These are phyloP conservation scores for Cryphonectria carpinicola DNA, from an alignment of 2,329 filamentous ascomycete genomes.

Conservation along the genomic window DNA sequence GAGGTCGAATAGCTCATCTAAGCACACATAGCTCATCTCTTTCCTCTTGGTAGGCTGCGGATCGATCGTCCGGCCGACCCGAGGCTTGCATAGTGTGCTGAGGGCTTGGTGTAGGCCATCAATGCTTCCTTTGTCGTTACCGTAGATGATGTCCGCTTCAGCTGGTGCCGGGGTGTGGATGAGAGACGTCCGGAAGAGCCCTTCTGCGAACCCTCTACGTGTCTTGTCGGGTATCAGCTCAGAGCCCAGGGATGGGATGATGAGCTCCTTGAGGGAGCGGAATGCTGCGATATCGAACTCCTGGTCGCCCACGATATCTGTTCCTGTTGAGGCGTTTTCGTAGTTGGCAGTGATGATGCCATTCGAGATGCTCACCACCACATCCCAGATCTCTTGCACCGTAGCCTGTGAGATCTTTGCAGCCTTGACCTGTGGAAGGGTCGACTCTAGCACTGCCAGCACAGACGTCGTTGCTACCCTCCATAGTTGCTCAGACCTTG, in stretches of 20 bases:
- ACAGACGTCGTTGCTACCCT: slow-evolving; percentile 74
- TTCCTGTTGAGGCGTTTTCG: slow-evolving; percentile 46
- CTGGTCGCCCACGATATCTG: slow-evolving; percentile 69
- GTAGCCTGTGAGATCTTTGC: slow-evolving; percentile 50
- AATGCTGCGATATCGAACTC: slow-evolving; percentile 81
- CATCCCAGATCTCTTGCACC: slow-evolving; percentile 69
- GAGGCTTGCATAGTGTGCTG: slow-evolving; percentile 63
- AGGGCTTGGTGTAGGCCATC: slow-evolving; percentile 53
- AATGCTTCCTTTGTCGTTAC: slow-evolving; percentile 42
- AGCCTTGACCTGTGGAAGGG: slow-evolving; percentile 63
- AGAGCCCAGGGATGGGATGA: slow-evolving; percentile 74
- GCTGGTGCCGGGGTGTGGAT: slow-evolving; percentile 67
- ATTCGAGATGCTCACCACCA: slow-evolving; percentile 66
- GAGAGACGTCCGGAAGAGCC: slow-evolving; percentile 80
- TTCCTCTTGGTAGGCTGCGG: slow-evolving; percentile 66
- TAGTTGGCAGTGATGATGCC: slow-evolving; percentile 72
- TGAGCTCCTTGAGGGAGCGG: slow-evolving; percentile 66
- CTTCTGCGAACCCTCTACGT: slow-evolving; percentile 71
- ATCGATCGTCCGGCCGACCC: slow-evolving; percentile 74
- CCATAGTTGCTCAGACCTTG: slow-evolving; percentile 77
- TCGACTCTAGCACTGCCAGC: slow-evolving; percentile 68
- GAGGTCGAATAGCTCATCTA: slow-evolving; percentile 77
- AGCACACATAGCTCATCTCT: slow-evolving; percentile 77
- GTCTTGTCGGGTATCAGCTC: slow-evolving; percentile 66
- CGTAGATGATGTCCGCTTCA: slow-evolving; percentile 63